Base-by-base conservation (phyloP, 2,329 filamentous ascomycete species). In the Colletotrichum phormii region DNA sequence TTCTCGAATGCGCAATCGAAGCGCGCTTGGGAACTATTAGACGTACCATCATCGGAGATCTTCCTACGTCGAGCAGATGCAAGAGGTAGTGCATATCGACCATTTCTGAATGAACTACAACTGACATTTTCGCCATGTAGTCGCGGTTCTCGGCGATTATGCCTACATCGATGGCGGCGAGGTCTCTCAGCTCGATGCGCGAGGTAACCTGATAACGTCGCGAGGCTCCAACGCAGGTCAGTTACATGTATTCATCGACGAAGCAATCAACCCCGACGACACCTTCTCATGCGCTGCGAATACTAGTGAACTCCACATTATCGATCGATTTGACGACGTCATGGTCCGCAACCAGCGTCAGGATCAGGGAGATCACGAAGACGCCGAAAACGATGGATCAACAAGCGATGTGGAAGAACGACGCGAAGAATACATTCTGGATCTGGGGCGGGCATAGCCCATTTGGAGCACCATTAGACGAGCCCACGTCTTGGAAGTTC, bases 151-250 rank as follows among this genome's bases (percentile, higher is more conserved):
- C 9, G 81, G 81, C 15, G 75, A 83, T 73, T 81, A 81, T 60
- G 72, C 80, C 63, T 84, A 84, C 63, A 79, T 84, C 64, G 81
- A 84, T 64, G 82, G 82, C 65, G 82, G 83, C 22, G 79, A 81
- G 73, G 58, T 82, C 0, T 81, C 78, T 11, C 71, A 73, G 37
- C 64, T 67, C 49, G 59, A 35, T 24, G 49, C 35, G 24, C 29
- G 68, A n/a, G 62, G 57, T 5, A 63, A 46, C 0, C 37, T 51
- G 0, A 61, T 62, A 31, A 22, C 58, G 13, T 15, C 53, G 31
- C 31, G 67, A 5, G 26, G 37, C 22, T 71, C 71, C 24, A 71
- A 73, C 29, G 59, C 37, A 13, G 60, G 71, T 73, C 26, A 33
- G 66, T 58, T n/a, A n/a, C n/a, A n/a, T n/a, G n/a, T n/a, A 9